Evolutionary conservation across 192 early-diverging fungal species (phyloP).

Genomic region (Podila minutissima): DNA sequence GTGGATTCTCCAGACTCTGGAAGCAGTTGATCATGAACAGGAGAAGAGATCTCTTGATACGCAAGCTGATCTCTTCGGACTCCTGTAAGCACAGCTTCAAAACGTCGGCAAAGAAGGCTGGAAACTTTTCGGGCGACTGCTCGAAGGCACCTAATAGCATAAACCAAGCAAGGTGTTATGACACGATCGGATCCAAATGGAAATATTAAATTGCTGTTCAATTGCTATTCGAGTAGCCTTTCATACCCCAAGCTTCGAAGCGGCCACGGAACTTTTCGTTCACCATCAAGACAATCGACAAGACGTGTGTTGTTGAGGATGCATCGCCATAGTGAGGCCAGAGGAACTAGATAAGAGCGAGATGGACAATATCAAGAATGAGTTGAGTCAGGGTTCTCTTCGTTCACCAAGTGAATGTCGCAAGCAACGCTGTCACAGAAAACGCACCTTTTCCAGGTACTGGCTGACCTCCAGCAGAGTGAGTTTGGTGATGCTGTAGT

Average conservation of each 20-base stretch:
- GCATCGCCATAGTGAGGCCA: constrained; percentile 76
- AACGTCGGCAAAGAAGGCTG: constrained; percentile 66
- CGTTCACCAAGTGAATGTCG: constrained; percentile 1
- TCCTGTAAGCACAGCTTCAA: constrained; percentile 55
- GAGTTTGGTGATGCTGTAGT: constrained; percentile 67
- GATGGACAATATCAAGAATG: constrained; percentile 2
- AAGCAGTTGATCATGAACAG: constrained; percentile 88
- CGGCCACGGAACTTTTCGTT: constrained; percentile 92
- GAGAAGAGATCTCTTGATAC: constrained; percentile 62
- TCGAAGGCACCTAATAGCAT: constrained; percentile 42
- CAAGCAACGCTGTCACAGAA: neutral
- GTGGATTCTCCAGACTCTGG: constrained; percentile 80
- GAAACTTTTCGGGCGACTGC: constrained; percentile 59
- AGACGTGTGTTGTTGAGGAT: constrained; percentile 61
- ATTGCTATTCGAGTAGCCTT: neutral
- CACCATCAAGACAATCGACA: constrained; percentile 86
- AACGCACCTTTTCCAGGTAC: constrained; percentile 76
- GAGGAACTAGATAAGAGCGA: constrained; percentile 64
- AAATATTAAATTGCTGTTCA: neutral
- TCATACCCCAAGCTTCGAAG: constrained; percentile 67
- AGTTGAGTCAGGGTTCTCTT: constrained; percentile 13
- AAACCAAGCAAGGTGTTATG: neutral
- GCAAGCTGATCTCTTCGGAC: constrained; percentile 36
- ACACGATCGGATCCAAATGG: too few relatives aligned
- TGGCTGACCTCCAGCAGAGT: constrained; percentile 80